A percentile compares a stretch with the other conserved stretches of the same genome.
Conservation (phyloP, 495 filamentous ascomycete species). For the Extremus antarcticus region DNA sequence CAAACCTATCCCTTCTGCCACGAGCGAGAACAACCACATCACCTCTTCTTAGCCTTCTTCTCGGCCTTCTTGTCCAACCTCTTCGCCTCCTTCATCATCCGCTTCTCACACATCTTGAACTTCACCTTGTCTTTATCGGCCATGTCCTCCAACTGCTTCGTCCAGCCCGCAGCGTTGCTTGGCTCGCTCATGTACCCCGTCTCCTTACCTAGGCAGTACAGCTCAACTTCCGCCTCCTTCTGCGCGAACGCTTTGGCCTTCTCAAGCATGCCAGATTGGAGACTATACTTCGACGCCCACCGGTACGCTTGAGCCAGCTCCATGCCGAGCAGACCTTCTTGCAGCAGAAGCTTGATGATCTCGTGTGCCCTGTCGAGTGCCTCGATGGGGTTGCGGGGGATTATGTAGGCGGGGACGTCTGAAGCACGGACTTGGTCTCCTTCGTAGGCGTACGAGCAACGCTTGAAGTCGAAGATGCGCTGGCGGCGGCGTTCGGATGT, state of each 20-base stretch:
- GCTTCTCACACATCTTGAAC: not conserved
- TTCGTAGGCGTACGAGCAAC: not conserved
- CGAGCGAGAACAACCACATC: no score
- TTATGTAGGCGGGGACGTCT: not conserved
- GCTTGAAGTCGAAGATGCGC: not conserved
- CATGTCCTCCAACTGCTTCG: not conserved
- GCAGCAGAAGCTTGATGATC: not conserved
- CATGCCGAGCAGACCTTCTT: conserved; percentile 7
- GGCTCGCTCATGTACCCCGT: not conserved
- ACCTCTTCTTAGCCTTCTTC: conserved; percentile 3
- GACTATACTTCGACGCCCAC: not conserved
- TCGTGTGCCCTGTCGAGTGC: not conserved
- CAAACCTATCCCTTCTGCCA: no score
- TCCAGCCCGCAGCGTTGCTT: not conserved
- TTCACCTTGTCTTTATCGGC: not conserved
- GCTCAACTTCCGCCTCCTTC: conserved; percentile 2
- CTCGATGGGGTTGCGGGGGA: not conserved
- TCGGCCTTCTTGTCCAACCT: conserved; percentile 5
- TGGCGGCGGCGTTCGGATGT: not conserved
- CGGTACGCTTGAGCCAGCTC: not conserved
- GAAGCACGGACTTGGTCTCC: not conserved
- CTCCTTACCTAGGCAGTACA: not conserved
- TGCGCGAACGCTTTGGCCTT: not conserved
- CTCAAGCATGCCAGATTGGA: not conserved
- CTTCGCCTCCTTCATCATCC: conserved; percentile 1